Base-by-base conservation (phyloP, 2,329 filamentous ascomycete species). In the Colletotrichum cordylinicola region DNA sequence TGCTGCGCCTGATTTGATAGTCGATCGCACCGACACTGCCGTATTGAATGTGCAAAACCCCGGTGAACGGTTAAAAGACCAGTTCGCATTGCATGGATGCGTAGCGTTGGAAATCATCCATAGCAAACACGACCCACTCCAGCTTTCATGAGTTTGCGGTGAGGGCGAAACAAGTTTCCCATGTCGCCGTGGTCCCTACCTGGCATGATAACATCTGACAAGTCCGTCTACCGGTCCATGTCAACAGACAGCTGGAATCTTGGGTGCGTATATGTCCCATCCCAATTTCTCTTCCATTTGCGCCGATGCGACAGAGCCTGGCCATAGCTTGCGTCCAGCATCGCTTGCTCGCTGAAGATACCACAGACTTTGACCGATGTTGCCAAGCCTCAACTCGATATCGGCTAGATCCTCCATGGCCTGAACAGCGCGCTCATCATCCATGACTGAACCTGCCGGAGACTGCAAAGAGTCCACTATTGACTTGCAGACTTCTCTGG, bases 141-240 rank as follows among this genome's bases (percentile, higher is more conserved):
- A 52, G 10, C 43, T 8, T 21, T 52, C 43, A 24, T 52, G 3
- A 21, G n/a, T 52, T 52, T 52, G 43, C 43, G 43, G 43, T 52
- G 43, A 21, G 21, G 43, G 24, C 10, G 6, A 1, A 21, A 52
- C n/a, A 21, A 48, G 10, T 48, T 48, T 48, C 6, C 3, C 0
- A 1, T 21, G 2, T 2, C 4, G 16, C 4, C 39, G 0, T n/a
- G 0, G 4, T n/a, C 39, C 2, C 18, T 43, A 18, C 8, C 39
- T 8, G 1, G 18, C 4, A 0, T 39, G 37, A 16, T 39, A 7
- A 8, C 8, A 9, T 39, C 12, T 48, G 3, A 7, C 43, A 52
- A 48, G 39, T 2, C 18, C 9, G n/a, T 21, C 43, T 48, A 8
- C n/a, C n/a, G 6, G 6, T 2, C 2, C 12, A 21, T 2, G n/a